Percentiles rank a stretch among this genome's conserved stretches.
Conservation (phyloP, 2,329 filamentous ascomycete genomes). For the Chaetothyriales sp. region DNA sequence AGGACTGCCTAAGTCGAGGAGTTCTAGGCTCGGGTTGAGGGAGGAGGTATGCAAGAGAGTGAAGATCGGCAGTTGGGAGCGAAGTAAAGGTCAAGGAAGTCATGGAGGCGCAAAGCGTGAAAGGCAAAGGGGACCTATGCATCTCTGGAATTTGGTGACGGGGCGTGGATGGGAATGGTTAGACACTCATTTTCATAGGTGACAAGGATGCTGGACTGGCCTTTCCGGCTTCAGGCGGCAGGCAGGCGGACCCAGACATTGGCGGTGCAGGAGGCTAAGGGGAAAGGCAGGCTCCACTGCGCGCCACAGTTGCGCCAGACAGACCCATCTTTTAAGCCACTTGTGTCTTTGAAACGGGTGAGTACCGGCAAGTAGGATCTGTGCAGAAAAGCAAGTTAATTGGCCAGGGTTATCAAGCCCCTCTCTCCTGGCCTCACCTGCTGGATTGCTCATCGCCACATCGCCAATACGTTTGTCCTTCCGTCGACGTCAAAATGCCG, state of each 20-base stretch:
- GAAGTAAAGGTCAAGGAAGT: background rate
- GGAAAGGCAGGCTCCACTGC: background rate
- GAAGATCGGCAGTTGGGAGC: background rate
- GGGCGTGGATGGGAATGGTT: slow-evolving; percentile 1
- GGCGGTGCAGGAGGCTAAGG: background rate
- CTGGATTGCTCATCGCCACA: background rate
- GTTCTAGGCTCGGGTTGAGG: background rate
- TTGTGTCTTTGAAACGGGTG: background rate
- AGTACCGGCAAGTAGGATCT: background rate
- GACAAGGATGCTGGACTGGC: background rate
- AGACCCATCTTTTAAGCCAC: background rate
- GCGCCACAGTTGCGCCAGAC: background rate
- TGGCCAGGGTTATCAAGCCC: background rate
- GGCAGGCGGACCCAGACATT: background rate
- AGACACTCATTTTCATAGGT: background rate
- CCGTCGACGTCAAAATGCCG: background rate
- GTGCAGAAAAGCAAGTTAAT: background rate
- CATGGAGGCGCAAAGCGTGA: background rate
- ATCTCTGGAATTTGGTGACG: slow-evolving; percentile 1
- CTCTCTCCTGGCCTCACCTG: background rate
- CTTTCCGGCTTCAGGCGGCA: background rate
- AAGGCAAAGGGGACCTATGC: background rate
- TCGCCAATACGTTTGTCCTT: background rate
- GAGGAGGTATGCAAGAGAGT: background rate
- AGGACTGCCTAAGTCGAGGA: background rate